These are phyloP conservation scores for Leucosporidium creatinivorum DNA, from an alignment of 768 basidiomycete genomes.

Conservation along the genomic window DNA sequence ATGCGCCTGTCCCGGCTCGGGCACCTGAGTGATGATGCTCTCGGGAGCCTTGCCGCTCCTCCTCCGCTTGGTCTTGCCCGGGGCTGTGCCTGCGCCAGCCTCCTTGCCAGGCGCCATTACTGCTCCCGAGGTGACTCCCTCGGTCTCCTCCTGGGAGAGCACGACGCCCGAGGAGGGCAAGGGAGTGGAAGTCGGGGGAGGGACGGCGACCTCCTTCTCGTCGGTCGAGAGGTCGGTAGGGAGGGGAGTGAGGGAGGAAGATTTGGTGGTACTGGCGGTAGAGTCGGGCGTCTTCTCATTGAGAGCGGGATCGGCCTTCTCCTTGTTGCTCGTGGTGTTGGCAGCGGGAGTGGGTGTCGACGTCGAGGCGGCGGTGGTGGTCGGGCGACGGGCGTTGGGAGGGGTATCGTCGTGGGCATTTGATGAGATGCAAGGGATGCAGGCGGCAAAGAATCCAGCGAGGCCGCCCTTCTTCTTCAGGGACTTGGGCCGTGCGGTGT, in stretches of 20 bases:
- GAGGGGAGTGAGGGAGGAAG: no score
- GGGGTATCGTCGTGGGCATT: neutral
- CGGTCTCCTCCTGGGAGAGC: constrained; percentile 62
- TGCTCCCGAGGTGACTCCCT: constrained; percentile 76
- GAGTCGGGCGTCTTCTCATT: no score
- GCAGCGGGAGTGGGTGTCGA: neutral
- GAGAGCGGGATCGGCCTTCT: no score
- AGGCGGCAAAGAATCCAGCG: constrained; percentile 18
- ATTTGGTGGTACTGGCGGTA: no score
- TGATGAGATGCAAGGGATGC: constrained; percentile 20
- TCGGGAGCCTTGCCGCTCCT: constrained; percentile 53
- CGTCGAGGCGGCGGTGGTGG: neutral
- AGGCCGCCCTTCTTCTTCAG: constrained; percentile 12
- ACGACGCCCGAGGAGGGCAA: constrained; percentile 36
- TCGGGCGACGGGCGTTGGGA: neutral
- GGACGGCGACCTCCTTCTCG: neutral
- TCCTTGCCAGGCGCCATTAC: constrained; percentile 78
- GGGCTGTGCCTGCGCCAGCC: constrained; percentile 23
- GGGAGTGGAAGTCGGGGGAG: no score
- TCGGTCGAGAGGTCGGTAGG: neutral
- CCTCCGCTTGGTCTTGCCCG: constrained; percentile 26
- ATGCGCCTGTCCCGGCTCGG: constrained; percentile 15
- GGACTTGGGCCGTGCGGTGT: neutral
- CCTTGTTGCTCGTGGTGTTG: neutral
- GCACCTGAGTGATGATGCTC: constrained; percentile 52